Conservation (phyloP, 2,329 filamentous ascomycete species). For the Colletotrichum navitas region DNA sequence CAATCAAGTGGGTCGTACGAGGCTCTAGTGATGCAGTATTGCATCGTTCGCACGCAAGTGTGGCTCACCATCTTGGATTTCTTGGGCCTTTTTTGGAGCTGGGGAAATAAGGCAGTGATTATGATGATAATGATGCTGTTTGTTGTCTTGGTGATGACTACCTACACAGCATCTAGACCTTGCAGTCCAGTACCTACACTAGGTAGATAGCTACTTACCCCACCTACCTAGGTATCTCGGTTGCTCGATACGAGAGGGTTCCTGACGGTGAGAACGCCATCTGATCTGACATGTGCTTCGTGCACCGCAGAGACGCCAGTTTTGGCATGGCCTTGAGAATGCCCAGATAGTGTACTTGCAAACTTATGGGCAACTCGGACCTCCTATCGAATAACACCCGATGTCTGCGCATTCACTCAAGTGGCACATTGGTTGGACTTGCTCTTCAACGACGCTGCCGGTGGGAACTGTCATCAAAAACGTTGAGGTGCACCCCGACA, state of each 20-base stretch:
- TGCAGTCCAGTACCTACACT: not conserved
- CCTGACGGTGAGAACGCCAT: not conserved
- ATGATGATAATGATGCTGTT: not conserved
- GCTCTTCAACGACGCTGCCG: not conserved
- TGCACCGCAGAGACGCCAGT: not conserved
- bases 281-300: not conserved
- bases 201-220: not conserved
- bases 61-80: conserved; percentile 18
- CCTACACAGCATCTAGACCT: not conserved
- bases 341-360: not conserved
- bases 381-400: not conserved
- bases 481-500: not conserved
- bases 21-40: conserved; percentile 37
- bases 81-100: not conserved
- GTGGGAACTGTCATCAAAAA: not conserved
- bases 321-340: not conserved
- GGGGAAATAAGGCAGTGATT: not conserved
- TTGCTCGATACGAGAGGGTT: not conserved
- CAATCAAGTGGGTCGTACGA: conserved; percentile 35
- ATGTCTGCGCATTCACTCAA: not conserved
- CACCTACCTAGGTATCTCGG: not conserved
- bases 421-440: not conserved
- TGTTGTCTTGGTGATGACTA: conserved; percentile 2
- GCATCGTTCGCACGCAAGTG: conserved; percentile 39
- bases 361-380: not conserved